Conservation (phyloP, 2,329 filamentous ascomycete genomes). For the Fusarium dlaminii region DNA sequence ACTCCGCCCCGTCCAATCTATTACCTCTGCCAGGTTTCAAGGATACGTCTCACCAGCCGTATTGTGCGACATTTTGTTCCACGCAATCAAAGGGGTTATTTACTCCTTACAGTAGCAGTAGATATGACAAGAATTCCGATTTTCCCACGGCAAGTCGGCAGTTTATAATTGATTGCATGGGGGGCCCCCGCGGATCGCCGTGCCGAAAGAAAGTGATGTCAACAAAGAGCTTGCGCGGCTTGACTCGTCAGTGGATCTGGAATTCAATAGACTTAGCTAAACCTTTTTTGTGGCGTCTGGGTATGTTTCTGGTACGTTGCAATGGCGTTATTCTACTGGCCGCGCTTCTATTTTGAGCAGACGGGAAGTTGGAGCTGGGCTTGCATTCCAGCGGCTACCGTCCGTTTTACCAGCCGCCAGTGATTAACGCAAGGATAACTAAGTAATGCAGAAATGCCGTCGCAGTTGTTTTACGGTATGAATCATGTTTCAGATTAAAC, state of each 20-base stretch:
- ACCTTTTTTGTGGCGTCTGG: not conserved
- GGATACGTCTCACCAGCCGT: conserved; percentile 12
- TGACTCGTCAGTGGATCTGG: not conserved
- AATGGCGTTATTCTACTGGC: not conserved
- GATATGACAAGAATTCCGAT: not conserved
- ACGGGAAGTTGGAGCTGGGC: not conserved
- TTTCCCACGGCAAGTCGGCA: not conserved
- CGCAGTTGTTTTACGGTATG: not conserved
- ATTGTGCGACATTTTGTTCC: conserved; percentile 3
- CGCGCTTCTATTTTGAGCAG: not conserved
- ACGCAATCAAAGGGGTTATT: not conserved
- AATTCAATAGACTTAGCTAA: not conserved
- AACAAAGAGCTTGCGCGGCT: conserved; percentile 16
- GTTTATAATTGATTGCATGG: not conserved
- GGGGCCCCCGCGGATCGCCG: not conserved
- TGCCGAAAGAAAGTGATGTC: conserved; percentile 3
- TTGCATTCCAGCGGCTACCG: not conserved
- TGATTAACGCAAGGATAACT: not conserved
- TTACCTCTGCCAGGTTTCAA: conserved; percentile 3
- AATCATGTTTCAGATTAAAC: conserved; percentile 14
- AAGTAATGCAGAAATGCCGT: not conserved
- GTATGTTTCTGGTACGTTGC: not conserved
- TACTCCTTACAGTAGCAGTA: not conserved
- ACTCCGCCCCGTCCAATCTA: not conserved
- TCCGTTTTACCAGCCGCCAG: not conserved